phyloP scores from a whole-genome alignment of 176 grass and related monocot genomes.

The Cenchrus americanus region DNA sequence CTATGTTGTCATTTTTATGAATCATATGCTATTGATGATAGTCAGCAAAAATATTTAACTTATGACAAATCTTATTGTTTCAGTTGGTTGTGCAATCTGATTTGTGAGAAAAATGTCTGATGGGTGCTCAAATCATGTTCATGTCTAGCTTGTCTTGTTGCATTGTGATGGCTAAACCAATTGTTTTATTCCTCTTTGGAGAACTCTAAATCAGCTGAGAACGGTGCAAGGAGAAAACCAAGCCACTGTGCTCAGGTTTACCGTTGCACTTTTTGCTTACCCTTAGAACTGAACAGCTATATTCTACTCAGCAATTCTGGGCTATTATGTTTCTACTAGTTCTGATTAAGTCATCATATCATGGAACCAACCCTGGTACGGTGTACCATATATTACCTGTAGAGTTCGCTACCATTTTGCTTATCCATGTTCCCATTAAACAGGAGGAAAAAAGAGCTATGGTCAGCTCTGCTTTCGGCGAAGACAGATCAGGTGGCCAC shows the following conservation, averaged over 20 bases:
- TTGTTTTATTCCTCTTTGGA: background rate
- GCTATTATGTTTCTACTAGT: background rate
- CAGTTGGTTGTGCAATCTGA: constrained; percentile 8
- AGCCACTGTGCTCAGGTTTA: constrained; percentile 9
- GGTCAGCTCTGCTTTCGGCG: constrained; percentile 94
- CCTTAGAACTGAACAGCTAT: background rate
- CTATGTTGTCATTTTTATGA: background rate
- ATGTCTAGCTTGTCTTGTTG: constrained; percentile 1
- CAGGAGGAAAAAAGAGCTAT: constrained; percentile 97
- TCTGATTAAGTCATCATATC: constrained; percentile 4
- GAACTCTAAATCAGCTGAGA: background rate
- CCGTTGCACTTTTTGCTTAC: background rate
- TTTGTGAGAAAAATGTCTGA: background rate
- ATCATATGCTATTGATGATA: too few species aligned
- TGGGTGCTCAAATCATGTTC: background rate
- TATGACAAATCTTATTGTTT: background rate
- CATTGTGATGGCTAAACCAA: background rate
- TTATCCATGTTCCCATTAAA: constrained; percentile 15
- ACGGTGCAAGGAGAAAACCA: background rate
- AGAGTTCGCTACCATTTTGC: background rate
- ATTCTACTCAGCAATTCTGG: background rate
- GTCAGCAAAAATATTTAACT: background rate
- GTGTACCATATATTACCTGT: background rate
- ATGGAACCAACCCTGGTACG: background rate
- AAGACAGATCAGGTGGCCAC: constrained; percentile 68